Percentiles rank a stretch among this genome's conserved stretches.
Evolutionary conservation across 306 rosid species (phyloP).

Genomic region (Trichosanthes truncata): DNA sequence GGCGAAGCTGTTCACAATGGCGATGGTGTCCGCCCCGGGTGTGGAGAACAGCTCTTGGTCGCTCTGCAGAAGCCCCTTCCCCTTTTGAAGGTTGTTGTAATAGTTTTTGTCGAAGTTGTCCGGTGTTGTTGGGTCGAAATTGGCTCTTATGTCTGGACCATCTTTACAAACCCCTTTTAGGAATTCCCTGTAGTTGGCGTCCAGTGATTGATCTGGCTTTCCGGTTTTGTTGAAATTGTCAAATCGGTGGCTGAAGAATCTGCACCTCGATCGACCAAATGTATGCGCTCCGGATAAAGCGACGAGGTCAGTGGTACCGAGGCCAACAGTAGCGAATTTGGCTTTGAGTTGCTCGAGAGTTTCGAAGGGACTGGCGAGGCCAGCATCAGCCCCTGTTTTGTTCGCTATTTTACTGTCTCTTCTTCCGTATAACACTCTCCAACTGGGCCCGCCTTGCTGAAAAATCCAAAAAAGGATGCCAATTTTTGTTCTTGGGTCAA

Average conservation of each 20-base stretch:
- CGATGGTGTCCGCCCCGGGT: slow-evolving; percentile 12
- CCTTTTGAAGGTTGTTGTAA: slow-evolving; percentile 23
- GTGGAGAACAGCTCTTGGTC: slow-evolving; percentile 17
- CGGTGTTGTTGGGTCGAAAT: slow-evolving; percentile 6
- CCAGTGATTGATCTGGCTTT: slow-evolving; percentile 50
- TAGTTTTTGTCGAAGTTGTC: slow-evolving; percentile 51
- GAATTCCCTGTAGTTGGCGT: slow-evolving; percentile 35
- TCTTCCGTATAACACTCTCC: slow-evolving; percentile 64
- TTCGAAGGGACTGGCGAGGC: slow-evolving; percentile 46
- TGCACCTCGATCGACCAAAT: slow-evolving; percentile 62
- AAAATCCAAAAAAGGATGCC: too few species aligned
- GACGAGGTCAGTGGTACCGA: slow-evolving; percentile 53
- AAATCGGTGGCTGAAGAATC: slow-evolving; percentile 34
- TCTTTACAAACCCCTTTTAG: slow-evolving; percentile 32
- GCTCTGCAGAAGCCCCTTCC: slow-evolving; percentile 5
- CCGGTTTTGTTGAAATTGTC: slow-evolving; percentile 41
- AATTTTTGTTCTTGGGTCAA: not conserved
- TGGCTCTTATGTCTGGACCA: not conserved
- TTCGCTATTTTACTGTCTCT: slow-evolving; percentile 56
- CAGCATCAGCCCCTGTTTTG: slow-evolving; percentile 45
- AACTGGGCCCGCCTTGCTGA: slow-evolving; percentile 64
- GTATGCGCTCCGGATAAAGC: slow-evolving; percentile 79
- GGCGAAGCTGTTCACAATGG: slow-evolving; percentile 6
- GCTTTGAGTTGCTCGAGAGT: slow-evolving; percentile 28
- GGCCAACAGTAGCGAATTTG: slow-evolving; percentile 47